Evolutionary conservation across 768 basidiomycete species (phyloP).

Genomic region (Leccinum subgranulosum): DNA sequence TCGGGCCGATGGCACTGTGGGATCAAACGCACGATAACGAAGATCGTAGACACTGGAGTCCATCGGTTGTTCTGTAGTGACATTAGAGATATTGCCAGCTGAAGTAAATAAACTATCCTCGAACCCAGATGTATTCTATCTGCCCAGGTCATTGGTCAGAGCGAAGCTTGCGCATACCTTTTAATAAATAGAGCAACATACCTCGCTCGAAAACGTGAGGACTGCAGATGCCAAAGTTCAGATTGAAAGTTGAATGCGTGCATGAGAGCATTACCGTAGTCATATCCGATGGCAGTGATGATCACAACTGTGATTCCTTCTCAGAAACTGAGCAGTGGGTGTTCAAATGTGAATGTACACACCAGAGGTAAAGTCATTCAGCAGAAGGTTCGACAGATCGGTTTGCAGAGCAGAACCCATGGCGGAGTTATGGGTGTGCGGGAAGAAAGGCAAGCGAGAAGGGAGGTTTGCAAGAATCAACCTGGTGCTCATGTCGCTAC

Average conservation of each 20-base stretch:
- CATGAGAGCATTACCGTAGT: neutral
- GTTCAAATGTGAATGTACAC: neutral
- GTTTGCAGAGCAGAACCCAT: neutral
- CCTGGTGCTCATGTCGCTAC: neutral
- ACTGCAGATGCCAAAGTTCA: neutral
- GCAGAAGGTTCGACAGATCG: neutral
- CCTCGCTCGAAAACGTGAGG: slow-evolving; percentile 10
- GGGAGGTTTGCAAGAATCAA: neutral
- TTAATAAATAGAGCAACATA: neutral
- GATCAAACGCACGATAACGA: slow-evolving; percentile 7
- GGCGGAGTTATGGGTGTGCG: neutral
- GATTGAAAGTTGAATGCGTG: neutral
- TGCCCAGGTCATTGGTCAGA: neutral
- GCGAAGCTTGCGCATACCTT: neutral
- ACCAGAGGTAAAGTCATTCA: neutral
- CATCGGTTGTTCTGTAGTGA: slow-evolving; percentile 2
- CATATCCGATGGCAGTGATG: neutral
- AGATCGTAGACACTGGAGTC: slow-evolving; percentile 11
- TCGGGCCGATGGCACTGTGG: neutral
- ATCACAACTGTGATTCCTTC: neutral
- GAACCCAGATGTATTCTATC: slow-evolving; percentile 17
- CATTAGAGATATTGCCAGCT: neutral
- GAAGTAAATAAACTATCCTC: neutral
- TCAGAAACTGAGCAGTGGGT: neutral
- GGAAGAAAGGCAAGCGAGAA: neutral